Base-by-base conservation (phyloP, 306 rosid species). In the Medicago ruthenica region DNA sequence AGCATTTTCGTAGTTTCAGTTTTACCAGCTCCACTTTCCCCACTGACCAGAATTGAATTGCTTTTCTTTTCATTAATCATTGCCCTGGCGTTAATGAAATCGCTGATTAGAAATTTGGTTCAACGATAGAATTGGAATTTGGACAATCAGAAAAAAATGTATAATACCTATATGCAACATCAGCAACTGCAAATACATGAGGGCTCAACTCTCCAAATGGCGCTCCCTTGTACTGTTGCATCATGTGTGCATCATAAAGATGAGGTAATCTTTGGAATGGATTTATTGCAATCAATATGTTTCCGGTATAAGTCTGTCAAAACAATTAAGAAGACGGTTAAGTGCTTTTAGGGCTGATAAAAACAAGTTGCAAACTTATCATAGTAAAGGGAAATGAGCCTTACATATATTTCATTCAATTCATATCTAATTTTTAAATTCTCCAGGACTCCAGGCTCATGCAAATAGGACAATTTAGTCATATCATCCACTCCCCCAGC, bases 21-120 rank as follows among this genome's bases (percentile, higher is more conserved):
- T 90, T 96, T 96, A 83, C 99, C 99, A 12, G 99, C 99, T 85
- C 98, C 99, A 89, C 98, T 96, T 88, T 96, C 99, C 73, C 99
- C 99, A 78, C 98, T 96, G 85, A 92, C 99, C 61, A 96, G 88
- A 81, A 96, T 96, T 42, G 99, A 90, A 89, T 96, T 96, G 89
- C 96, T 92, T 82, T 92, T 96, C 78, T 89, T 86, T 87, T 92
- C 98, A 12, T 83, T 81, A 53, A 92, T 55, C 99, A 96, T 96
- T 41, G 98, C 99, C 92, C 99, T 96, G 90, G 73, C 68, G 82
- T 78, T 60, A 12, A 67, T 62, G 51, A 53, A 73, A 73, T 69
- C 68, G 60, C 80, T 18, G 78, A 54, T 36, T 70, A 69, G 41
- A 8, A 50, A 67, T 76, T 77, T 55, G 55, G 50, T 76, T 62